These are phyloP conservation scores for Piromyces sp. DNA, from an alignment of 192 early-diverging fungal species.

Conservation along the genomic window DNA sequence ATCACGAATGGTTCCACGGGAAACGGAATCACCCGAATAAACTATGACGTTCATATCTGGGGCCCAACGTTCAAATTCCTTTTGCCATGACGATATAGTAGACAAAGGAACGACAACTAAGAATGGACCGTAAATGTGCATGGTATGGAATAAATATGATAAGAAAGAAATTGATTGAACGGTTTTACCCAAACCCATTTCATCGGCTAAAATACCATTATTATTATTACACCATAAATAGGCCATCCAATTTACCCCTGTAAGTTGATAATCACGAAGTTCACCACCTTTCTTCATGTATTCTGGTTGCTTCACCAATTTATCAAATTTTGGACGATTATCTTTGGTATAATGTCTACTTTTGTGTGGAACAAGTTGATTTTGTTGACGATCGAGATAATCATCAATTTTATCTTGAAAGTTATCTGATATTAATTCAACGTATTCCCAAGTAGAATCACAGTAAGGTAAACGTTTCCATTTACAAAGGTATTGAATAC, in stretches of 20 bases:
- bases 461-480: conserved; percentile 80
- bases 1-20: conserved; percentile 77
- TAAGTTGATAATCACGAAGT: conserved; percentile 87
- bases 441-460: conserved; percentile 78
- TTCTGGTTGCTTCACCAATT: conserved; percentile 55
- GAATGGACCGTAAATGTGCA: conserved; percentile 78
- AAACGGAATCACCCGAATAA: conserved; percentile 71
- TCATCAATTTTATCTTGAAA: conserved; percentile 74
- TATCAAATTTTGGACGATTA: conserved; percentile 58
- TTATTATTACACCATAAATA: conserved; percentile 84
- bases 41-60: conserved; percentile 79
- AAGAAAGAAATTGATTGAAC: conserved; percentile 91
- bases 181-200: conserved; percentile 86
- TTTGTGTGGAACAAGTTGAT: conserved; percentile 47
- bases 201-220: conserved; percentile 94
- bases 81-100: conserved; percentile 85
- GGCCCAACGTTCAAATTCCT: conserved; percentile 90
- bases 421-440: conserved; percentile 42
- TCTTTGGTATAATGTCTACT: conserved; percentile 24
- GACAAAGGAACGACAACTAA: conserved; percentile 92
- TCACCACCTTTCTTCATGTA: conserved; percentile 66
- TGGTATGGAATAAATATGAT: conserved; percentile 68
- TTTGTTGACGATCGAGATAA: conserved; percentile 54
- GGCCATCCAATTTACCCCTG: conserved; percentile 93
- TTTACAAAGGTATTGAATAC: conserved; percentile 79